A percentile compares a stretch with the other conserved stretches of the same genome.
These are phyloP conservation scores for Neurospora hispaniola DNA, from an alignment of 495 filamentous ascomycete genomes.

Conservation along the genomic window DNA sequence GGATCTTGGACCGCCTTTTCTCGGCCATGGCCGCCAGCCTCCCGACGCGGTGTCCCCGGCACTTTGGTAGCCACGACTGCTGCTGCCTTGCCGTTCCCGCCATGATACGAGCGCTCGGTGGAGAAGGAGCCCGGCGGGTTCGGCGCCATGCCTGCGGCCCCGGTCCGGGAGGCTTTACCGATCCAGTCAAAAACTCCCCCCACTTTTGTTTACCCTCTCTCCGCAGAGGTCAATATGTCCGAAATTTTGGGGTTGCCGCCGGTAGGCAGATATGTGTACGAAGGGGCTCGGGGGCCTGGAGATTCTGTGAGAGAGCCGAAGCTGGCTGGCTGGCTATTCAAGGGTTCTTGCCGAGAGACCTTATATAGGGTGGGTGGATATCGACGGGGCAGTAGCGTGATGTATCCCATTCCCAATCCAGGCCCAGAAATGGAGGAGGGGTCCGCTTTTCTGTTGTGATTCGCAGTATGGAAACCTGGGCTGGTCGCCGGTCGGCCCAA, in stretches of 20 bases:
- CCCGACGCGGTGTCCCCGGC: constrained; percentile 25
- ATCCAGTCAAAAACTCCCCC: not conserved
- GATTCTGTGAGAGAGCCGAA: not conserved
- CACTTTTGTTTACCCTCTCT: not conserved
- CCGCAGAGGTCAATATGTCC: not conserved
- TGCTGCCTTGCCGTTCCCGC: constrained; percentile 13
- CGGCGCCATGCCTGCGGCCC: constrained; percentile 7
- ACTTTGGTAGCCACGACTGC: constrained; percentile 16
- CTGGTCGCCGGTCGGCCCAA: not conserved
- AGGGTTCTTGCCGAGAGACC: not conserved
- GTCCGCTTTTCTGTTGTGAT: not conserved
- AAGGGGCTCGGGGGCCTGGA: not conserved
- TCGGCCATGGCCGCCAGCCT: constrained; percentile 15
- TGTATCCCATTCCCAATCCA: not conserved
- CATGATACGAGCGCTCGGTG: constrained; percentile 17
- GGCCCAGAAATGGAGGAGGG: not conserved
- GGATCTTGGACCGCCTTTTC: constrained; percentile 34
- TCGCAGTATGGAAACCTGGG: not conserved
- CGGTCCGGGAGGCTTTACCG: not conserved
- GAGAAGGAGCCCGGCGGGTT: constrained; percentile 1
- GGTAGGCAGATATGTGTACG: not conserved
- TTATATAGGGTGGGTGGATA: not conserved
- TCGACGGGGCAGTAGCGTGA: not conserved
- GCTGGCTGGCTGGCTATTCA: not conserved
- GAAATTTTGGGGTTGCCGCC: not conserved